These are phyloP conservation scores for Entamoeba nuttalli DNA, from an alignment of 208 protist species.

Conservation along the genomic window DNA sequence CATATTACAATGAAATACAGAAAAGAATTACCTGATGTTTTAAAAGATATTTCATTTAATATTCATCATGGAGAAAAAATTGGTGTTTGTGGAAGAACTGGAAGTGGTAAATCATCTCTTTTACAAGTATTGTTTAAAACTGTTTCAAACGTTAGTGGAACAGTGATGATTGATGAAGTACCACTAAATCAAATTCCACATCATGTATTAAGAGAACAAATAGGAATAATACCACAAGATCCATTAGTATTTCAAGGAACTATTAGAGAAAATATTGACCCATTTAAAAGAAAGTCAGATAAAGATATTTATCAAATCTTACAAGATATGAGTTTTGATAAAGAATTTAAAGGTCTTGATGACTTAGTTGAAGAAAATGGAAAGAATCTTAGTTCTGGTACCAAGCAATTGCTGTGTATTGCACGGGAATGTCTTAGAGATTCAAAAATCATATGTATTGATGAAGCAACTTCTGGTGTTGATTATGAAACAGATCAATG, in stretches of 20 bases:
- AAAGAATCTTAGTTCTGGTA: conserved; percentile 23
- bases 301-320: conserved; percentile 16
- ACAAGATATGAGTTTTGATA: not conserved
- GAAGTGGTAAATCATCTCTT: conserved; percentile 38
- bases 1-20: conserved; percentile 1
- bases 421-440: conserved; percentile 9
- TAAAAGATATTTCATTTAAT: conserved; percentile 30
- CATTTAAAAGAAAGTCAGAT: conserved; percentile 20
- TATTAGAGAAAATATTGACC: conserved; percentile 32
- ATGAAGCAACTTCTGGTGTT: conserved; percentile 16
- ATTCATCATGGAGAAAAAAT: conserved; percentile 31
- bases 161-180: conserved; percentile 30
- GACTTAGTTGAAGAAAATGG: not conserved
- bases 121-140: conserved; percentile 31
- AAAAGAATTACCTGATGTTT: conserved; percentile 12
- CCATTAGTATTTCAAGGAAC: conserved; percentile 37
- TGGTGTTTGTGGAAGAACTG: conserved; percentile 41
- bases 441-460: conserved; percentile 5
- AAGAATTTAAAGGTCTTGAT: not conserved
- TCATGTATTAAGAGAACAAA: conserved; percentile 3
- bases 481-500: conserved; percentile 13
- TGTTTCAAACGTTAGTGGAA: conserved; percentile 6
- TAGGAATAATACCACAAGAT: conserved; percentile 39
- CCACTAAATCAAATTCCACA: conserved; percentile 23
- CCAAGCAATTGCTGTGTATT: conserved; percentile 25